These are phyloP conservation scores for Quercus agrifolia DNA, from an alignment of 306 rosid species.

Conservation along the genomic window DNA sequence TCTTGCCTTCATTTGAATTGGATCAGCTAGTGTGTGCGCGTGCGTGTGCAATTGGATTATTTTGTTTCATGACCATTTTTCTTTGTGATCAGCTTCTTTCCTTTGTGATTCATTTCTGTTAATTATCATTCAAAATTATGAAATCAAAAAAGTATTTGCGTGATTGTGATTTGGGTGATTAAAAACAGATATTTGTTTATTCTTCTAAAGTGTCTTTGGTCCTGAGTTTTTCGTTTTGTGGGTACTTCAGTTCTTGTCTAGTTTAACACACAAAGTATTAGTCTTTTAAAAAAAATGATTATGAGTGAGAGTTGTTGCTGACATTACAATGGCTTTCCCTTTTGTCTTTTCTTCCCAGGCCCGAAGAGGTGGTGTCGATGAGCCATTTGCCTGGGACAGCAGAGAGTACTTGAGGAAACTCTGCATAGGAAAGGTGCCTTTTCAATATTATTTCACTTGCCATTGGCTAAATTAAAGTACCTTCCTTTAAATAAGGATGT, in stretches of 20 bases:
- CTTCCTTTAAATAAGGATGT: background rate
- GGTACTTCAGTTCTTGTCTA: background rate
- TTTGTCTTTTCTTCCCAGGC: slow-evolving; percentile 40
- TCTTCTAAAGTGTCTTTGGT: too few relatives aligned
- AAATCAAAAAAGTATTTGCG: too few relatives aligned
- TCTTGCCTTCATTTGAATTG: too few relatives aligned
- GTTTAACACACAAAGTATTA: background rate
- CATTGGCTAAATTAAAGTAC: slow-evolving; percentile 8
- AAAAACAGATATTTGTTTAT: too few relatives aligned
- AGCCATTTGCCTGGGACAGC: slow-evolving; percentile 98
- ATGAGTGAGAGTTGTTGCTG: background rate
- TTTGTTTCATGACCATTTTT: too few relatives aligned
- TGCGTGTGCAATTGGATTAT: too few relatives aligned
- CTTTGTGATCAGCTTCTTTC: too few relatives aligned
- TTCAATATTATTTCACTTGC: background rate
- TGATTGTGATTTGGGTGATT: too few relatives aligned
- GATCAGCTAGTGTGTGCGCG: too few relatives aligned
- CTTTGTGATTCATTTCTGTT: too few relatives aligned
- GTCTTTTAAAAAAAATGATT: too few relatives aligned
- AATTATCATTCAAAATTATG: too few relatives aligned
- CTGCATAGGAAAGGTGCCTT: slow-evolving; percentile 79
- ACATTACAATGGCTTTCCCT: slow-evolving; percentile 6
- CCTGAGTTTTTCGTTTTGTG: background rate
- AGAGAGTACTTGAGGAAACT: slow-evolving; percentile 85
- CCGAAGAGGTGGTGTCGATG: slow-evolving; percentile 81